Percentiles rank a stretch among this genome's conserved stretches.
These are phyloP conservation scores for Rickenella mellea DNA, from an alignment of 768 basidiomycete genomes.

Conservation along the genomic window DNA sequence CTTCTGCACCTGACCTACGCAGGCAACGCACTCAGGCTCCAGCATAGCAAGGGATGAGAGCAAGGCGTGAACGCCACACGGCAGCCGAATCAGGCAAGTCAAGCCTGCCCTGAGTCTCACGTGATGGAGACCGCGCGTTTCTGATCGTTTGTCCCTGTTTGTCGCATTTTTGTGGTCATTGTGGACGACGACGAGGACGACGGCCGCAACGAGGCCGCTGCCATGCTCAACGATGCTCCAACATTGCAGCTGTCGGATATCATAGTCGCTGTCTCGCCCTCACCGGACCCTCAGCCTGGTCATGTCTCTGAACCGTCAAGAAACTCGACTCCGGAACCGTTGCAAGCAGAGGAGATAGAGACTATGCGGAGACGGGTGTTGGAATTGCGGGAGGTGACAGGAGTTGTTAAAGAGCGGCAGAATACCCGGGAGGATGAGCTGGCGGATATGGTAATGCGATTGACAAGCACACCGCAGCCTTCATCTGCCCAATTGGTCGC, in stretches of 20 bases:
- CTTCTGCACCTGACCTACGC: no score
- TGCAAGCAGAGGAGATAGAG: constrained; percentile 38
- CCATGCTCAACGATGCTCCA: no score
- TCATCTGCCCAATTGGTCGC: constrained; percentile 35
- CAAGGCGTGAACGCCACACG: no score
- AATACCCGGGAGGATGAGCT: neutral
- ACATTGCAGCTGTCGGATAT: constrained; percentile 50
- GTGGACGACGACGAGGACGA: no score
- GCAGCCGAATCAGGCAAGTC: no score
- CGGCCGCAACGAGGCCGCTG: no score
- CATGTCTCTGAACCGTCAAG: constrained; percentile 14
- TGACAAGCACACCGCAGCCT: constrained; percentile 31
- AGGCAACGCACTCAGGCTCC: no score
- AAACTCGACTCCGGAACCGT: constrained; percentile 23
- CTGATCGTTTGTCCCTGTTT: no score
- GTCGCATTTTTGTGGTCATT: no score
- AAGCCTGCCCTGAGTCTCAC: no score
- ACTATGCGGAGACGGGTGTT: constrained; percentile 37
- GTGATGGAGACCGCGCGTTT: no score
- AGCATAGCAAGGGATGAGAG: no score
- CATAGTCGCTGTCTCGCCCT: constrained; percentile 43
- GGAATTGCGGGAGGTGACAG: constrained; percentile 21
- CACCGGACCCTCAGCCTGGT: constrained; percentile 27
- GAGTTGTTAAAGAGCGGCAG: neutral
- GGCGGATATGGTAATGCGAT: constrained; percentile 28